phyloP scores from a whole-genome alignment of 768 basidiomycete genomes.

The Melanogaster broomeanus region DNA sequence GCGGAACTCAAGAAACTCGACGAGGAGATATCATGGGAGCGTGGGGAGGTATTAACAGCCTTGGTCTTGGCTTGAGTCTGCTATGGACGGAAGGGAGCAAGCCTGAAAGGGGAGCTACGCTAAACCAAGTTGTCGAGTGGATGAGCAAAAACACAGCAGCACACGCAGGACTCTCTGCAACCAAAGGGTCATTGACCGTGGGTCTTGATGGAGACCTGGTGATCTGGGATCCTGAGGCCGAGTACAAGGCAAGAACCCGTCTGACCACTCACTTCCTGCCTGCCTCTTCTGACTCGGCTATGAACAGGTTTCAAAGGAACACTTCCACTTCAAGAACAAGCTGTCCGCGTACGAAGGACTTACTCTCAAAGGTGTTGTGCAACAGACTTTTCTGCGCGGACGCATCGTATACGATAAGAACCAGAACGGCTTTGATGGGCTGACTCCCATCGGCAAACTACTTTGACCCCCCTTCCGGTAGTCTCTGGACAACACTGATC shows the following conservation, averaged over 20 bases:
- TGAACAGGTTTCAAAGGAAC: slow-evolving; percentile 67
- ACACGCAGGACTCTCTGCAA: slow-evolving; percentile 69
- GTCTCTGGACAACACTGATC: too few species aligned
- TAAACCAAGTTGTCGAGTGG: slow-evolving; percentile 76
- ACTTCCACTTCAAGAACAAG: slow-evolving; percentile 91
- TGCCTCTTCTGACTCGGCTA: slow-evolving; percentile 6
- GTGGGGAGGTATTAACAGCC: slow-evolving; percentile 93
- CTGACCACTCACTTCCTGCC: neutral
- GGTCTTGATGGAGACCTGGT: slow-evolving; percentile 89
- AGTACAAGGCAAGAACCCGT: slow-evolving; percentile 38
- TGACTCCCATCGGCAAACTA: slow-evolving; percentile 39
- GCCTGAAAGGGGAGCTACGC: slow-evolving; percentile 48
- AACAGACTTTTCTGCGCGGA: slow-evolving; percentile 81
- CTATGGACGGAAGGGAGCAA: slow-evolving; percentile 83
- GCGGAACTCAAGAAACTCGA: slow-evolving; percentile 77
- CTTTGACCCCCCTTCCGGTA: too few species aligned
- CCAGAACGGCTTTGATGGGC: slow-evolving; percentile 36
- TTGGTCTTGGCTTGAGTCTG: slow-evolving; percentile 87
- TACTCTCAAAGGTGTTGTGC: slow-evolving; percentile 67
- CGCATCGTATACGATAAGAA: slow-evolving; percentile 56
- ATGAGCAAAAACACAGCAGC: slow-evolving; percentile 69
- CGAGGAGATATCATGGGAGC: slow-evolving; percentile 84
- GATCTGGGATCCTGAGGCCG: slow-evolving; percentile 70
- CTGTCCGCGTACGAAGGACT: slow-evolving; percentile 86
- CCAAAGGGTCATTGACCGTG: slow-evolving; percentile 71